Evolutionary conservation across 2,329 filamentous ascomycete species (phyloP), one percentile per base, ranked within the genome.

Genomic region (Colletotrichum tamarilloi): DNA sequence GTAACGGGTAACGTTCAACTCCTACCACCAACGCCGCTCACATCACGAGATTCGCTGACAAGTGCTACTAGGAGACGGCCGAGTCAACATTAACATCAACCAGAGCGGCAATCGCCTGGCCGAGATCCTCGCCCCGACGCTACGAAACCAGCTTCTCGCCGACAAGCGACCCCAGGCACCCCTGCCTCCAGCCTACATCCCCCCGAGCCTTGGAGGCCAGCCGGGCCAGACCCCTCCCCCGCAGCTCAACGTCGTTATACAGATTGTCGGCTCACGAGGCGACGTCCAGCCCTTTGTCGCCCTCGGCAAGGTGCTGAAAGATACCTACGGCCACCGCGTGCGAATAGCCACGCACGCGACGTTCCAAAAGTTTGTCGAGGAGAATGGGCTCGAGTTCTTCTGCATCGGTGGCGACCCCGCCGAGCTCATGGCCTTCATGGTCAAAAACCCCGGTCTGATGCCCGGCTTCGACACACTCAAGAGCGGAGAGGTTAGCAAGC

Each of bases 371-470:
- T 94, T 95, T 76, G 91, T 95, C 4, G 88, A 91, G 73, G 89
- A 93, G 65, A 91, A 92, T 79, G 92, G 88, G 0, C 86, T 95
- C 16, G 93, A 95, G 77, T 95, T 95, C 81, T 95, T 93, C 81
- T 89, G 84, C 74, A 93, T 95, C 64, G 92, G 93, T n/a, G 93
- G 93, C 3, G 92, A 95, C 79, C 93, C 93, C 1, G 88, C 91
- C 1, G 89, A 93, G 77, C 85, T 95, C 56, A 95, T 95, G 93
- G 94, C 94, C 3, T 97, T 96, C 78, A 97, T 97, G 94, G 94
- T 97, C 58, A 95, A 95, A 82, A 93, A 97, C 76, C 94, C 95
- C 0, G 94, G 94, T 0, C 85, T 97, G 38, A 94, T 97, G 92
- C 95, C 95, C 1, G 93, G 93, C 0, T 90, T 96, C 72, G 92